Percentiles rank a stretch among this genome's conserved stretches.
Evolutionary conservation across 1,284 basidiomycete genomes (phyloP).

Genomic region (Entoloma clypeatum): DNA sequence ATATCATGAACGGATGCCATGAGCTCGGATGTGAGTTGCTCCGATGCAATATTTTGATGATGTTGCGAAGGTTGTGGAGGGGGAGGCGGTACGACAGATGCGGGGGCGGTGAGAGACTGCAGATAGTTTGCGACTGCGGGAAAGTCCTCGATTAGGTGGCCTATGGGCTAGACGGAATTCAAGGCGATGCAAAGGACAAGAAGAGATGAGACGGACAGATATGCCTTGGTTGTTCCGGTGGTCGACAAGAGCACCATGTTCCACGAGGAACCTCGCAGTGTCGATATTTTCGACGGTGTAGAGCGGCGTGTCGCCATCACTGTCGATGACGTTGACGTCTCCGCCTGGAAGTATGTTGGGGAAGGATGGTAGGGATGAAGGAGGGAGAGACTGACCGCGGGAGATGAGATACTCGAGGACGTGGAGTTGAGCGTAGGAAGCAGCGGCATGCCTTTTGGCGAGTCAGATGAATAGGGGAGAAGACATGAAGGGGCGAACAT

Average conservation of each 20-base stretch:
- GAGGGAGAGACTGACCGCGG: slow-evolving; percentile 42
- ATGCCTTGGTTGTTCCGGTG: slow-evolving; percentile 68
- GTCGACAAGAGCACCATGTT: slow-evolving; percentile 72
- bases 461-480: slow-evolving; percentile 16
- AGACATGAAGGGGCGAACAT: slow-evolving; percentile 50
- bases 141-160: slow-evolving; percentile 74
- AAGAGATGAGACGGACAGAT: slow-evolving; percentile 51
- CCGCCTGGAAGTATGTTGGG: slow-evolving; percentile 51
- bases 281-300: slow-evolving; percentile 85
- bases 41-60: slow-evolving; percentile 64
- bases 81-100: slow-evolving; percentile 18
- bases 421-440: slow-evolving; percentile 81
- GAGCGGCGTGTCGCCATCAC: slow-evolving; percentile 87
- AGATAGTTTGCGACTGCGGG: slow-evolving; percentile 75
- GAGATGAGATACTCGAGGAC: slow-evolving; percentile 78
- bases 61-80: slow-evolving; percentile 52
- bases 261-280: slow-evolving; percentile 75
- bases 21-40: slow-evolving; percentile 65
- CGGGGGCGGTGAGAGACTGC: slow-evolving; percentile 38
- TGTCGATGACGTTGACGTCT: slow-evolving; percentile 82
- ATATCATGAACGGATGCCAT: slow-evolving; percentile 65
- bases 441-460: slow-evolving; percentile 79
- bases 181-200: slow-evolving; percentile 1
- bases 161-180: slow-evolving; percentile 58
- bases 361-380: slow-evolving; percentile 9